Percentiles rank a stretch among this genome's conserved stretches.
Conservation (phyloP, 495 filamentous ascomycete genomes). For the Xylaria curta region DNA sequence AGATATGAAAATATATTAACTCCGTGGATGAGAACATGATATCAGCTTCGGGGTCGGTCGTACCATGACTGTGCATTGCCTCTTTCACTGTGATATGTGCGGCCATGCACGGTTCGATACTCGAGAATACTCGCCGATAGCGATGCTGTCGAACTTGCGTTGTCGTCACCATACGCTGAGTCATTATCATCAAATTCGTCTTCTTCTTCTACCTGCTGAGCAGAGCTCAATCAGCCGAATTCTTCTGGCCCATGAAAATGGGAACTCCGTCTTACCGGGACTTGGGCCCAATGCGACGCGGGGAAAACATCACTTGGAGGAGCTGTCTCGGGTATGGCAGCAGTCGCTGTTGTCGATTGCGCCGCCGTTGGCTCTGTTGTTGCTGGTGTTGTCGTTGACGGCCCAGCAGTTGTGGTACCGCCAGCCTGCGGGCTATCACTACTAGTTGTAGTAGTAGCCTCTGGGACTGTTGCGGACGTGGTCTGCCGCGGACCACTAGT, state of each 20-base stretch:
- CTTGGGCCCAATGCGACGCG: slow-evolving; percentile 39
- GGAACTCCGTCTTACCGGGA: slow-evolving; percentile 26
- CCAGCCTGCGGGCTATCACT: slow-evolving; percentile 11
- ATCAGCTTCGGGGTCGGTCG: slow-evolving; percentile 2
- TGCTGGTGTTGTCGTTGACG: slow-evolving; percentile 4
- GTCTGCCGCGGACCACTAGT: slow-evolving; percentile 14
- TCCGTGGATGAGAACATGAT: background rate
- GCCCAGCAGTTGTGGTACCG: background rate
- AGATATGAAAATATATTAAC: background rate
- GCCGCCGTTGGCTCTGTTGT: background rate
- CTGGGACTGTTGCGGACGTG: slow-evolving; percentile 5
- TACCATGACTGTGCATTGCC: slow-evolving; percentile 44
- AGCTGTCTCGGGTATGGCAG: background rate
- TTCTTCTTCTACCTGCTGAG: slow-evolving; percentile 10
- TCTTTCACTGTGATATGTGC: slow-evolving; percentile 48
- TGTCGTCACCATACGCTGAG: slow-evolving; percentile 39
- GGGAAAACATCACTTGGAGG: slow-evolving; percentile 31
- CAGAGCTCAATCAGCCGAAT: slow-evolving; percentile 7
- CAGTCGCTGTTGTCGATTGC: background rate
- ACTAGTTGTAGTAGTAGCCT: slow-evolving; percentile 14
- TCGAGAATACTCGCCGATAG: slow-evolving; percentile 52
- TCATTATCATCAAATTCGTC: slow-evolving; percentile 37
- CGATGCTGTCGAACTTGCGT: slow-evolving; percentile 50
- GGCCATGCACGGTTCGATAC: slow-evolving; percentile 49
- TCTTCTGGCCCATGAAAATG: background rate